Evolutionary conservation across 306 rosid species (phyloP).

Genomic region (Comarum palustre): DNA sequence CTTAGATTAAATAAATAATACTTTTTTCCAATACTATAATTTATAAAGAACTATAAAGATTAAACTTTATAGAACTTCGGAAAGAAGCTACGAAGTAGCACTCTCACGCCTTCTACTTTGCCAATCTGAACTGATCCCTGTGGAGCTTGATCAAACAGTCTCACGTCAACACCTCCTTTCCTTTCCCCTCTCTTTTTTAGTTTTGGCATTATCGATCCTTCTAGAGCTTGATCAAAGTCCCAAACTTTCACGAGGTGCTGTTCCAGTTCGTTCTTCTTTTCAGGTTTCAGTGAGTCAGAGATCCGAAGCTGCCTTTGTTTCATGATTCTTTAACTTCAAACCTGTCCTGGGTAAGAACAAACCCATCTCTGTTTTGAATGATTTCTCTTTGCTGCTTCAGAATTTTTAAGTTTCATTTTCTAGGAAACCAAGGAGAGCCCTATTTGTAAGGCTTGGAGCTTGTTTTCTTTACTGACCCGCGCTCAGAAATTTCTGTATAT

Average conservation of each 20-base stretch:
- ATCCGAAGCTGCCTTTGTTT: not conserved
- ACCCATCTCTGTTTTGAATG: not conserved
- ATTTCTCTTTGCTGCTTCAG: not conserved
- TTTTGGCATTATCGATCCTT: not conserved
- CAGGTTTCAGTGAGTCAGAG: not conserved
- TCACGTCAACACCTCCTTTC: not conserved
- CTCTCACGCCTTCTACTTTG: too few relatives aligned
- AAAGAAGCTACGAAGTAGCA: too few relatives aligned
- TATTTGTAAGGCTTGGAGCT: not conserved
- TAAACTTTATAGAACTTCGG: too few relatives aligned
- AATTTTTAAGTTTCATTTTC: not conserved
- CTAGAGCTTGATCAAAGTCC: not conserved
- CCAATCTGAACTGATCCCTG: too few relatives aligned
- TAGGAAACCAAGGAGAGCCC: not conserved
- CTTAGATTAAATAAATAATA: too few relatives aligned
- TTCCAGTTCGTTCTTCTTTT: too few relatives aligned
- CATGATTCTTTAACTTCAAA: too few relatives aligned
- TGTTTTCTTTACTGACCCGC: not conserved
- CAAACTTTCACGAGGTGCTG: not conserved
- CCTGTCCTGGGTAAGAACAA: not conserved
- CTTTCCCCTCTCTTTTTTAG: too few relatives aligned
- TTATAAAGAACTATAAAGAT: too few relatives aligned
- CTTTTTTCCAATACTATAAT: too few relatives aligned
- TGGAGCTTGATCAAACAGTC: too few relatives aligned
- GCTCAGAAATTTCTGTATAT: not conserved